Base-by-base conservation (phyloP, 495 filamentous ascomycete species). In the Sphaerosporella brunnea region DNA sequence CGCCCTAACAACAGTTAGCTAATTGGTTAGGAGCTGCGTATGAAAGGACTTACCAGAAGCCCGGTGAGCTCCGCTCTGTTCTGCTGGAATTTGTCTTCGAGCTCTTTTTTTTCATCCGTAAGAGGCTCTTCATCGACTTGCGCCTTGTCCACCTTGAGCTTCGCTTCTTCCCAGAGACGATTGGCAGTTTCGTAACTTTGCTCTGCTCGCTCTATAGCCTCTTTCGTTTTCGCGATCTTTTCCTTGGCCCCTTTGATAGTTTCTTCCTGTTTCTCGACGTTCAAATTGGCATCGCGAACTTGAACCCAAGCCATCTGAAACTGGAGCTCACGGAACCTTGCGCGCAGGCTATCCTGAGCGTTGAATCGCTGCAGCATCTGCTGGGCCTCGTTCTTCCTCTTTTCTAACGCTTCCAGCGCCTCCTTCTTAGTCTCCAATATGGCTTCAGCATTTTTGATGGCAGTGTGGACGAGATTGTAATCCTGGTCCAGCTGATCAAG, bases 401-500 rank as follows among this genome's bases (percentile, higher is more conserved):
- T 32, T 41, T 66, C 61, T 9, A 72, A 60, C 10, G 61, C 57
- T 20, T 68, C 68, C 1, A 77, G 59, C 30, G 62, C 63, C 16
- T 61, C 53, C 37, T 73, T 69, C 9, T 62, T 61, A 9, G 59
- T 56, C 35, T 66, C 59, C 0, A 80, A 59, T 46, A 78, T 80
- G 41, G 66, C 68, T 37, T 80, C 71, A n/a, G 80, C 75, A 8
- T 71, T 72, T 45, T 93, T 82, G 20, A 80, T 67, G 1, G 66
- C 72, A 47, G 82, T 73, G 46, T 73, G 75, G 16, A 96, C 74
- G 30, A 92, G 62, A 36, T 75, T 70, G 62, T 99, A 99, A 56
- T 96, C 92, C 50, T 84, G 77, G 60, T 94, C 84, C 10, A 99
- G 69, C 53, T 86, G 77, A 58, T 95, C 84, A 2, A 99, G 69